phyloP scores from a whole-genome alignment of 176 grass and related monocot species.

The Leersia perrieri region DNA sequence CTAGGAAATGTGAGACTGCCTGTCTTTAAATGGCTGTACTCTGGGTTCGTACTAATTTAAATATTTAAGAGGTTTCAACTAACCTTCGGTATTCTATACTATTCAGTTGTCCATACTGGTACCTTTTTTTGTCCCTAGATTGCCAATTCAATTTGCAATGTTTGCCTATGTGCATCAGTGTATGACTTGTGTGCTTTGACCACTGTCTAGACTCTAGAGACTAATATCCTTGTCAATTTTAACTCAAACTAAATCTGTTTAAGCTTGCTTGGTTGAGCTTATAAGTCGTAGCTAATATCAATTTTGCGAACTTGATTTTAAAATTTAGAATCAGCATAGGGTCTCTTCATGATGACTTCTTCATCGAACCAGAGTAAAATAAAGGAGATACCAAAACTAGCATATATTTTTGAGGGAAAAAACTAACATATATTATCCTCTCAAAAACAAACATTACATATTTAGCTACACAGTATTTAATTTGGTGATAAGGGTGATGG shows the following conservation, averaged over 20 bases:
- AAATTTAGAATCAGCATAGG: accelerated
- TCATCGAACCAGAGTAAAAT: background rate
- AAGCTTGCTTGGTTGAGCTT: too few species aligned
- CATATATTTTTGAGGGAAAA: too few species aligned
- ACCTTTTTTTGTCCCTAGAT: background rate
- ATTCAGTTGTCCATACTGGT: background rate
- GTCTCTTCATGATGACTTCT: too few species aligned
- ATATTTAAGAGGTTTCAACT: background rate
- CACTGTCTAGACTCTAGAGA: background rate
- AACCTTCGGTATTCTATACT: background rate
- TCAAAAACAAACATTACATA: background rate
- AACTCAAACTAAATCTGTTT: background rate
- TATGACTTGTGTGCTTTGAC: background rate
- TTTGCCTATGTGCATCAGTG: background rate
- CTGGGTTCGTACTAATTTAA: background rate
- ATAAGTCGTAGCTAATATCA: too few species aligned
- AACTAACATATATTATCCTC: background rate
- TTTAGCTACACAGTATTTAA: background rate
- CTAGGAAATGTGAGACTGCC: background rate
- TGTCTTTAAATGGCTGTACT: background rate
- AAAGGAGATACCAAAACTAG: background rate
- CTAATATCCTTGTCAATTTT: background rate
- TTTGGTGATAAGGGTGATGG: background rate
- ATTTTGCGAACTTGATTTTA: too few species aligned
- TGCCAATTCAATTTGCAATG: background rate